Evolutionary conservation across 1,139 yeast species (phyloP).

Genomic region (Protomyces arabidopsidicola): DNA sequence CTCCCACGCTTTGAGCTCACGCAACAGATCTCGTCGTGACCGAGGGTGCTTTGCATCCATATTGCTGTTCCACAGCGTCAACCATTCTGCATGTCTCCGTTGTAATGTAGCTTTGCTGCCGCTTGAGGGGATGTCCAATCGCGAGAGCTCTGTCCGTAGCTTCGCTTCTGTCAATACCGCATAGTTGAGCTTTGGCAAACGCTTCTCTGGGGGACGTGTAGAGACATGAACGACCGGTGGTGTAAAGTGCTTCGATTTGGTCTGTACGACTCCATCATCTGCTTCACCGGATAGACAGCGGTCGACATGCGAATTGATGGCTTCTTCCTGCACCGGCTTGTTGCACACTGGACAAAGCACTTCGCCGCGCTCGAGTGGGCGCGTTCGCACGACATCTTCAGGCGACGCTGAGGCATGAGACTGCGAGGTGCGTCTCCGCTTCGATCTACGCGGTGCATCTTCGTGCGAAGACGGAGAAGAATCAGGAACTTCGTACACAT

Average conservation of each 20-base stretch:
- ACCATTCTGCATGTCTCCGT: constrained; percentile 69
- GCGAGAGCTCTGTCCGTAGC: constrained; percentile 56
- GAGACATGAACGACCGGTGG: not conserved
- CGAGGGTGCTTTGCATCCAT: constrained; percentile 70
- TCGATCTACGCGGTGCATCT: not conserved
- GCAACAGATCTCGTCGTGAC: constrained; percentile 51
- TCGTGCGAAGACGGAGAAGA: not conserved
- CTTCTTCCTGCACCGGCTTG: constrained; percentile 29
- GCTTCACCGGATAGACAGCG: constrained; percentile 12
- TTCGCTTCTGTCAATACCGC: constrained; percentile 57
- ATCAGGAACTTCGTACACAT: not conserved
- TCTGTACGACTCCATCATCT: not conserved
- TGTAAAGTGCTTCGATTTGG: not conserved
- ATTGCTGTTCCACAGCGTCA: constrained; percentile 76
- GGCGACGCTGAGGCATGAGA: not conserved
- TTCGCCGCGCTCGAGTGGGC: not conserved
- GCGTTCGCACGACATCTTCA: not conserved
- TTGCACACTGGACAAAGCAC: constrained; percentile 33
- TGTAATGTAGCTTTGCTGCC: constrained; percentile 67
- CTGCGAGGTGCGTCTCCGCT: not conserved
- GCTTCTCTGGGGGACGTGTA: constrained; percentile 5
- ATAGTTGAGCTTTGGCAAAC: constrained; percentile 60
- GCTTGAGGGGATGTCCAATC: constrained; percentile 52
- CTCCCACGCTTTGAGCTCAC: constrained; percentile 68
- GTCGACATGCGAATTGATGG: constrained; percentile 30